Evolutionary conservation across 495 filamentous ascomycete genomes (phyloP).

Genomic region (Delitschia confertaspora): DNA sequence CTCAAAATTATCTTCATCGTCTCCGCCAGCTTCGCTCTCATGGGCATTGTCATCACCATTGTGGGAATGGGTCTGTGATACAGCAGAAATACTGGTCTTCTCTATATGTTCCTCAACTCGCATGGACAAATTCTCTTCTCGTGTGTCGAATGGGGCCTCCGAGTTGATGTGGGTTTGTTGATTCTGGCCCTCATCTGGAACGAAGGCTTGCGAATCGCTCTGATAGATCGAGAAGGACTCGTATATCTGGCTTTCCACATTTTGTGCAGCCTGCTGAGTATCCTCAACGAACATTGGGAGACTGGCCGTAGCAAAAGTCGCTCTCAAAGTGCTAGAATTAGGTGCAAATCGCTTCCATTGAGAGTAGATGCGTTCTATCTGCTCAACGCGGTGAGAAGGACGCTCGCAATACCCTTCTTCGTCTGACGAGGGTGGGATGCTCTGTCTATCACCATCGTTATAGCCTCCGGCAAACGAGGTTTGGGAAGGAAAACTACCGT

Average conservation of each 20-base stretch:
- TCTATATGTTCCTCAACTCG: too few relatives aligned
- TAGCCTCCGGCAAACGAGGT: not conserved
- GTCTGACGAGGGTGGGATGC: not conserved
- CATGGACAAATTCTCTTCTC: too few relatives aligned
- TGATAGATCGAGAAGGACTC: constrained; percentile 9
- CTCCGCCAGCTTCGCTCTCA: too few relatives aligned
- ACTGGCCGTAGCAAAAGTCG: not conserved
- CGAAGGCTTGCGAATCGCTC: too few relatives aligned
- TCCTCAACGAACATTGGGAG: constrained; percentile 24
- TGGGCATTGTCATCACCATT: too few relatives aligned
- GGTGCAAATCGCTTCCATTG: constrained; percentile 8
- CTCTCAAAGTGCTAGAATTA: not conserved
- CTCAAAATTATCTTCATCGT: too few relatives aligned
- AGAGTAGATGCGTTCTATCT: constrained; percentile 19
- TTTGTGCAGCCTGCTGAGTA: constrained; percentile 29
- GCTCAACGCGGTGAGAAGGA: constrained; percentile 1
- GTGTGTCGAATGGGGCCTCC: too few relatives aligned
- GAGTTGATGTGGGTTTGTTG: too few relatives aligned
- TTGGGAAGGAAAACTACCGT: constrained; percentile 21
- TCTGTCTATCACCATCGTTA: not conserved
- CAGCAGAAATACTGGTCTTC: too few relatives aligned
- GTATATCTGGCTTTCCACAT: constrained; percentile 29
- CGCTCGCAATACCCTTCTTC: not conserved
- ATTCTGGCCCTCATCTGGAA: too few relatives aligned
- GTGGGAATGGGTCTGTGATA: too few relatives aligned